These are phyloP conservation scores for Hsuehochloa calcarea DNA, from an alignment of 176 grass and related monocot genomes.

Conservation along the genomic window DNA sequence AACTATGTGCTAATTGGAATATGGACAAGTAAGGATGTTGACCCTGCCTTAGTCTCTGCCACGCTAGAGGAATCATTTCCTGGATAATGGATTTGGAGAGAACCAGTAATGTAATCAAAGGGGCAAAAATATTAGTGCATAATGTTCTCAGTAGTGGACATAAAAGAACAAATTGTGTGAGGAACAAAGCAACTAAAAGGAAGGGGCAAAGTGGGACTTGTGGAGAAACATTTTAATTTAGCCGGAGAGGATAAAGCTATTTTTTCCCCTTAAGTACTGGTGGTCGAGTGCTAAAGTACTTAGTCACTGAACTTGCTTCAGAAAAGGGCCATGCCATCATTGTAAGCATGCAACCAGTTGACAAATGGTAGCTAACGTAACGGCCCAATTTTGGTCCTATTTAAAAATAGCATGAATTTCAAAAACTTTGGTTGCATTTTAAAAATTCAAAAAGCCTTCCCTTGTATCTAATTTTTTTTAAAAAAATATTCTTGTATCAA, in stretches of 20 bases:
- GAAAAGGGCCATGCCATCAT: background rate
- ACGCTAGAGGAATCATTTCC: constrained; percentile 40
- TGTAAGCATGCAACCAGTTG: background rate
- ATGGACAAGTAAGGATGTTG: constrained; percentile 17
- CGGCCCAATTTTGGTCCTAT: no score
- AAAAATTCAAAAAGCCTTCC: no score
- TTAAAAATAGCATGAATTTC: no score
- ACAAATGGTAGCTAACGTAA: background rate
- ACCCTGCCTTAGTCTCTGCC: constrained; percentile 34
- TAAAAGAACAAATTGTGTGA: constrained; percentile 6
- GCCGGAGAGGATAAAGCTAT: background rate
- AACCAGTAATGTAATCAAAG: background rate
- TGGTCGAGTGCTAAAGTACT: constrained; percentile 1
- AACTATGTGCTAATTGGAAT: constrained; percentile 22
- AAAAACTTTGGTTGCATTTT: no score
- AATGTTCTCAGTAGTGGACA: constrained; percentile 31
- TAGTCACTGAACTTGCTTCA: constrained; percentile 19
- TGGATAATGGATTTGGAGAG: constrained; percentile 40
- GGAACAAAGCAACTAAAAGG: constrained; percentile 25
- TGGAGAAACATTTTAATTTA: background rate
- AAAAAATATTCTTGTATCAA: no score
- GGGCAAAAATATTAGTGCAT: background rate
- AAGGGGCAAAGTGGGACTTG: background rate
- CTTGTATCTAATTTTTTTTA: no score
- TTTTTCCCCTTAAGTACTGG: background rate